Conservation (phyloP, 2,329 filamentous ascomycete species). For the Pezicula neosporulosa region DNA sequence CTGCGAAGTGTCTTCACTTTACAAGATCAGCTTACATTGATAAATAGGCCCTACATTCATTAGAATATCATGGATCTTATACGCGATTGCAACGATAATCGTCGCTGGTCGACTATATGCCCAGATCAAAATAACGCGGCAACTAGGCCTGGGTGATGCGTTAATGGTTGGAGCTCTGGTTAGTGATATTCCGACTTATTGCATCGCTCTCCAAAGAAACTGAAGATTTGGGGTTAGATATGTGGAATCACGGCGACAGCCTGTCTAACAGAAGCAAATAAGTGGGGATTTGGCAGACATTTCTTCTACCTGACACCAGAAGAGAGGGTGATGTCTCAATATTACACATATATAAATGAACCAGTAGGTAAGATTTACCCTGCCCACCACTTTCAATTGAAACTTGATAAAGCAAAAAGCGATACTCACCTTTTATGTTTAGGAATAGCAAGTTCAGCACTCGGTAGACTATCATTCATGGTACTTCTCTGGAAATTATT, state of each 20-base stretch:
- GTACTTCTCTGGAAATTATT: constrained; percentile 2
- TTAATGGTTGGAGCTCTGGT: constrained; percentile 4
- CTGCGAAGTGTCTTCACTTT: no score
- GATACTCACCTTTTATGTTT: neutral
- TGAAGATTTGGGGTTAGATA: neutral
- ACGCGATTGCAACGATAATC: neutral
- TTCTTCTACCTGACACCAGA: constrained; percentile 4
- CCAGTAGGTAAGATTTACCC: neutral
- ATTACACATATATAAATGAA: neutral
- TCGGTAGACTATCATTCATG: constrained; percentile 1
- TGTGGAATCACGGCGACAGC: neutral
- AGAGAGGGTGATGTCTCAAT: neutral
- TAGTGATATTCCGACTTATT: neutral
- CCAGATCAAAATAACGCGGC: constrained; percentile 2
- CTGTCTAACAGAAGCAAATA: neutral
- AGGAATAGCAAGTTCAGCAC: neutral
- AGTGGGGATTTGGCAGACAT: constrained; percentile 4
- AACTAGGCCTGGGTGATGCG: constrained; percentile 3
- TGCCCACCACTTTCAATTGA: no score
- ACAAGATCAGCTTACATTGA: neutral
- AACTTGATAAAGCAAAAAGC: neutral
- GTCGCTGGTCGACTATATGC: constrained; percentile 3
- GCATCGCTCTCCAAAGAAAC: no score
- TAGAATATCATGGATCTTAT: neutral
- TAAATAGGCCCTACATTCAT: neutral